Conservation (phyloP, 202 grass and related monocot species). For the Carex arenaria region DNA sequence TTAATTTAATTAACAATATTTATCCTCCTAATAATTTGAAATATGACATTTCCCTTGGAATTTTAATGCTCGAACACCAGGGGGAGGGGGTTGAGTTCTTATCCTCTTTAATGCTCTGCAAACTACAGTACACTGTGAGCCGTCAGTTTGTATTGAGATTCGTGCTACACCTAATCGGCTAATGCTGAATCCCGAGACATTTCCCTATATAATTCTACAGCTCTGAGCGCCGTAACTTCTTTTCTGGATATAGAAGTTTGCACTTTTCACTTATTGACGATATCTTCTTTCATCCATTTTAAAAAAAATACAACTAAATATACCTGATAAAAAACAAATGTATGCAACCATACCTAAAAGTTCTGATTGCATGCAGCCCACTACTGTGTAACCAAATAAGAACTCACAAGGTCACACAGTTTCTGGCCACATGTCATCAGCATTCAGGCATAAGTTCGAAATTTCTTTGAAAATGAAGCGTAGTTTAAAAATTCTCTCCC, state of each 20-base stretch:
- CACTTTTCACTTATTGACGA: background rate
- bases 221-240: no score
- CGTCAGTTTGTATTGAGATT: no score
- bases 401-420: background rate
- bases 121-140: no score
- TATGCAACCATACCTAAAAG: background rate
- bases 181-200: no score
- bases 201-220: no score
- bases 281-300: background rate
- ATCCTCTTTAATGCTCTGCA: no score
- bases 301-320: background rate
- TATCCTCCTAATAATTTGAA: background rate
- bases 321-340: background rate
- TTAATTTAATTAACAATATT: no score
- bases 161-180: no score
- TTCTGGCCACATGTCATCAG: background rate
- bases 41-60: background rate
- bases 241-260: background rate
- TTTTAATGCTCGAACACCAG: no score
- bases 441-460: background rate
- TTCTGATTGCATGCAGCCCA: background rate
- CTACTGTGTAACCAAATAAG: background rate
- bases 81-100: no score
- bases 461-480: background rate
- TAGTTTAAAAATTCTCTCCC: background rate